phyloP scores from a whole-genome alignment of 2,329 filamentous ascomycete species.

The Aspergillus fischeri region DNA sequence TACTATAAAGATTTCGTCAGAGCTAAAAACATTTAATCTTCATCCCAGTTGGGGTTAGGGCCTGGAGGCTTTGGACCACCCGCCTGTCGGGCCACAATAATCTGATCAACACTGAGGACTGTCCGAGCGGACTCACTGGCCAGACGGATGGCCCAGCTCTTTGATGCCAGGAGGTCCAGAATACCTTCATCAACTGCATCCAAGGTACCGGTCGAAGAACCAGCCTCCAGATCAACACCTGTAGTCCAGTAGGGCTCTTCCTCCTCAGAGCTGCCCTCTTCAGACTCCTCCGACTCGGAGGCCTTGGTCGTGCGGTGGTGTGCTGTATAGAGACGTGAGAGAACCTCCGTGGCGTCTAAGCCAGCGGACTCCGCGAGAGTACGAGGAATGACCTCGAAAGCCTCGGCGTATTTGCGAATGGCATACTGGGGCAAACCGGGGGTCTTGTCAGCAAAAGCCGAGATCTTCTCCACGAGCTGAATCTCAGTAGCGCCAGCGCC shows the following conservation, averaged over 20 bases:
- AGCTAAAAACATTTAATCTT: conserved; percentile 46
- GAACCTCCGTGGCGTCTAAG: conserved; percentile 92
- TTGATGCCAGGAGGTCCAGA: conserved; percentile 83
- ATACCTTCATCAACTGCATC: conserved; percentile 87
- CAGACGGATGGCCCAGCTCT: conserved; percentile 95
- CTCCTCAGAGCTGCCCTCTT: conserved; percentile 42
- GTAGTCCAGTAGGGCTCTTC: conserved; percentile 80
- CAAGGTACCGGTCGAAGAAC: conserved; percentile 72
- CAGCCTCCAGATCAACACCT: conserved; percentile 93
- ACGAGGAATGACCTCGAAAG: conserved; percentile 93
- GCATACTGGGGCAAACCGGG: conserved; percentile 91
- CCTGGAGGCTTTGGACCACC: conserved; percentile 95
- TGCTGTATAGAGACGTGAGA: conserved; percentile 87
- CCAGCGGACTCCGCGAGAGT: conserved; percentile 93
- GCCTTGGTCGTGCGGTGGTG: conserved; percentile 58
- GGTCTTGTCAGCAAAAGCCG: conserved; percentile 85
- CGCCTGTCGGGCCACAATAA: conserved; percentile 95
- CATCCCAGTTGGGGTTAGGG: conserved; percentile 78
- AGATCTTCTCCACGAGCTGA: conserved; percentile 88
- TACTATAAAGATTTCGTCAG: conserved; percentile 5
- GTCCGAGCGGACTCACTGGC: conserved; percentile 93
- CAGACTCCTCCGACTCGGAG: conserved; percentile 23
- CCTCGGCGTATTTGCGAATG: conserved; percentile 95
- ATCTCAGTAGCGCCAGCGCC: conserved; percentile 93
- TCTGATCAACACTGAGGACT: conserved; percentile 94